Conservation (phyloP, 2,329 filamentous ascomycete genomes). For the Drechslerella dactyloides region DNA sequence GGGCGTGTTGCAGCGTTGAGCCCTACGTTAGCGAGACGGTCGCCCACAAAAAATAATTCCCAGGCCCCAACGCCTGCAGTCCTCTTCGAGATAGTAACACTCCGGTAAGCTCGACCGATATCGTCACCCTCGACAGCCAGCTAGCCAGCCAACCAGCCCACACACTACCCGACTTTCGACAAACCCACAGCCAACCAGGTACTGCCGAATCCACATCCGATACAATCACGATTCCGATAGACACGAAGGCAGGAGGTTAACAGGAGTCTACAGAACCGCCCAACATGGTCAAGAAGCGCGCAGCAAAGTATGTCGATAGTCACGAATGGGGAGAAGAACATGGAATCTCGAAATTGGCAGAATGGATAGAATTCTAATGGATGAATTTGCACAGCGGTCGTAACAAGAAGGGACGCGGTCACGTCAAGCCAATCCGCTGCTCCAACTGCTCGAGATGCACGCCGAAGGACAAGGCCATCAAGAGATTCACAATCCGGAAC, state of each 20-base stretch:
- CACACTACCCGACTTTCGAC: constrained; percentile 17
- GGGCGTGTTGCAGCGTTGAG: constrained; percentile 49
- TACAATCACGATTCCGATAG: constrained; percentile 5
- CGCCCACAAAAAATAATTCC: constrained; percentile 50
- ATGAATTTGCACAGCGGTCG: constrained; percentile 71
- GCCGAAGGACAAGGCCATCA: constrained; percentile 99
- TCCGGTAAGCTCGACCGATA: constrained; percentile 37
- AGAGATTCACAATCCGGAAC: constrained; percentile 99
- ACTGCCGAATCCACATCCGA: constrained; percentile 30
- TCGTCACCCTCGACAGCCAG: constrained; percentile 25
- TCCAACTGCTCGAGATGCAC: constrained; percentile 82
- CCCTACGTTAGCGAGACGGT: constrained; percentile 44
- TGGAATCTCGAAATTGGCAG: constrained; percentile 6
- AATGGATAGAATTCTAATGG: constrained; percentile 32
- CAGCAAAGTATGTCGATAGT: constrained; percentile 68
- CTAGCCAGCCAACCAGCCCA: constrained; percentile 8
- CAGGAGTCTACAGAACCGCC: constrained; percentile 32
- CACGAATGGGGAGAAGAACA: constrained; percentile 2
- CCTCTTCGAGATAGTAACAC: constrained; percentile 40
- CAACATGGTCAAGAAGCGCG: constrained; percentile 75
- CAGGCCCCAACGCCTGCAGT: constrained; percentile 16
- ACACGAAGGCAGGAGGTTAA: constrained; percentile 24
- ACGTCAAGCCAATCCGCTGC: constrained; percentile 98
- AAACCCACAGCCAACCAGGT: constrained; percentile 42
- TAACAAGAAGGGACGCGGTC: constrained; percentile 99